Evolutionary conservation across 164 flowering plant species (phyloP).

Genomic region (Vitis labrusca): DNA sequence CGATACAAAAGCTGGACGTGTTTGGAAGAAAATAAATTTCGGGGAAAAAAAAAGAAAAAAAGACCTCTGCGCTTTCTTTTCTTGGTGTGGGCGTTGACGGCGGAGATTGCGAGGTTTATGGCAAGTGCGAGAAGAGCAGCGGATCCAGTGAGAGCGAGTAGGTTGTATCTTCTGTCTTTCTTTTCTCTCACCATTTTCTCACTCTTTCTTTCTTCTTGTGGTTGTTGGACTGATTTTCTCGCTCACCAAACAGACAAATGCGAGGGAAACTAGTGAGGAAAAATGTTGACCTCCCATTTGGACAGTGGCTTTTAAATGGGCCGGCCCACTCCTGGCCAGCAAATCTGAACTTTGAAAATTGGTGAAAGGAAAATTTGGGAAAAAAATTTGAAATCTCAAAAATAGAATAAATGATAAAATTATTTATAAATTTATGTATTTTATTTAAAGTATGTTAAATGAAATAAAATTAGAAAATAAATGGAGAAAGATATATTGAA

Average conservation of each 20-base stretch:
- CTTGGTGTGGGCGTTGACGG: slow-evolving; percentile 38
- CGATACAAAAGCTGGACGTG: not conserved
- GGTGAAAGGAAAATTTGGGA: no score
- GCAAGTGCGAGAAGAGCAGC: slow-evolving; percentile 75
- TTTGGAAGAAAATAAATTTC: not conserved
- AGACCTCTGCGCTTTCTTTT: slow-evolving; percentile 55
- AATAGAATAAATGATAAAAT: not conserved
- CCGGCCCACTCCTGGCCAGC: no score
- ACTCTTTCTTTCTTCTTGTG: slow-evolving; percentile 12
- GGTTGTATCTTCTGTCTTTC: slow-evolving; percentile 21
- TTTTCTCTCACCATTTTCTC: slow-evolving; percentile 24
- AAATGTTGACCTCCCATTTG: not conserved
- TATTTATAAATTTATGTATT: not conserved
- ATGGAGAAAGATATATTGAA: not conserved
- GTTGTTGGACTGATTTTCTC: slow-evolving; percentile 13
- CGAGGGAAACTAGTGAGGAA: slow-evolving; percentile 28
- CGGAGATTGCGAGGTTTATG: slow-evolving; percentile 54
- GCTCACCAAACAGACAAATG: slow-evolving; percentile 24
- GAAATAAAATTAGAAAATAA: not conserved
- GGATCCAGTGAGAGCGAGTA: slow-evolving; percentile 68
- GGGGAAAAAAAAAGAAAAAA: not conserved
- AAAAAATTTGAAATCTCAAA: not conserved
- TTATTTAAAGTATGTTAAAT: not conserved
- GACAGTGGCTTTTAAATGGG: no score
- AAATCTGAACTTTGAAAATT: no score